phyloP scores from a whole-genome alignment of 129 eudicot species.

The Helianthus tuberosus region DNA sequence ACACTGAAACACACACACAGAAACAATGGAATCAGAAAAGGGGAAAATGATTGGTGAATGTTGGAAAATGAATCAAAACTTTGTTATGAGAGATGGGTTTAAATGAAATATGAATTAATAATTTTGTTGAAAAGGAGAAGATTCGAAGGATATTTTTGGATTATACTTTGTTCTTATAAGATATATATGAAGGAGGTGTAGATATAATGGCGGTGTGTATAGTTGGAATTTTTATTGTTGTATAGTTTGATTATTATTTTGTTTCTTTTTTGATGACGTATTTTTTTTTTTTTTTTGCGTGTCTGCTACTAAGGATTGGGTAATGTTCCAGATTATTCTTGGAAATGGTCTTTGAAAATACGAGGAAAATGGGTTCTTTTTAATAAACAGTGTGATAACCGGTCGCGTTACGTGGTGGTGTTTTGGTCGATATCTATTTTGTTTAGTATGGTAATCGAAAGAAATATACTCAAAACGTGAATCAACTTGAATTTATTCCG shows the following conservation, averaged over 20 bases:
- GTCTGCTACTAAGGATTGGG: background rate
- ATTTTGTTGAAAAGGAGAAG: constrained; percentile 30
- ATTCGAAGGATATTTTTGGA: constrained; percentile 38
- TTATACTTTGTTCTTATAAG: background rate
- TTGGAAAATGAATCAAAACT: constrained; percentile 25
- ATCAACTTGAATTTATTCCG: no score
- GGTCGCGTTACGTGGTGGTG: no score
- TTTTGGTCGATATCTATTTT: no score
- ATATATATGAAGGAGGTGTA: background rate
- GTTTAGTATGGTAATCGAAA: no score
- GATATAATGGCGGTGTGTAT: constrained; percentile 10
- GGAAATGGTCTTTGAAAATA: background rate
- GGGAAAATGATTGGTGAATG: constrained; percentile 18
- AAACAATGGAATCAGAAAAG: constrained; percentile 13
- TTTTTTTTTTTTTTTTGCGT: background rate
- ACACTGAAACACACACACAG: constrained; percentile 26
- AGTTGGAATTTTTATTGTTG: background rate
- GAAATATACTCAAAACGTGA: no score
- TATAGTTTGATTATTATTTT: background rate
- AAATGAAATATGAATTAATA: constrained; percentile 13
- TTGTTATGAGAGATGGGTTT: constrained; percentile 18
- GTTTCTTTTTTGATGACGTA: background rate
- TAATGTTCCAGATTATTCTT: background rate
- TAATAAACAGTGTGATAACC: background rate
- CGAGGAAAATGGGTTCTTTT: background rate